These are phyloP conservation scores for Fusarium decemcellulare DNA, from an alignment of 2,329 filamentous ascomycete genomes.

Conservation along the genomic window DNA sequence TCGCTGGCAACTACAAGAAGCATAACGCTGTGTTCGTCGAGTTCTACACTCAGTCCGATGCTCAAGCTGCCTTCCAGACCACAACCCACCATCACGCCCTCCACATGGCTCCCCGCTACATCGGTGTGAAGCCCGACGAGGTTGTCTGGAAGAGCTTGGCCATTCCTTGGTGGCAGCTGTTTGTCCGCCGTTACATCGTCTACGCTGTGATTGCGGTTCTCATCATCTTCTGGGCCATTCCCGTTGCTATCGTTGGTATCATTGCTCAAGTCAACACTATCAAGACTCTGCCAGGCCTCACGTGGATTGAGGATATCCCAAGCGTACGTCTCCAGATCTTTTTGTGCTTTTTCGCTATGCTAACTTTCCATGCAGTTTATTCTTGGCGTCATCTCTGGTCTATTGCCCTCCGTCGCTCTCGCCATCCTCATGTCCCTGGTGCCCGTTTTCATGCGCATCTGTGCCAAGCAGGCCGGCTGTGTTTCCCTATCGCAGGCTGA, in stretches of 20 bases:
- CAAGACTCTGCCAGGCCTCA: constrained; percentile 75
- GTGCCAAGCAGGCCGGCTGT: constrained; percentile 84
- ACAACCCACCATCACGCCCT: constrained; percentile 85
- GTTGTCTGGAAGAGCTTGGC: constrained; percentile 88
- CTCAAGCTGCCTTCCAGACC: constrained; percentile 87
- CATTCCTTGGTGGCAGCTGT: constrained; percentile 79
- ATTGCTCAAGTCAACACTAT: constrained; percentile 88
- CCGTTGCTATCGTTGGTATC: constrained; percentile 83
- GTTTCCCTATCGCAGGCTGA: constrained; percentile 86
- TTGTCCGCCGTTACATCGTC: constrained; percentile 76
- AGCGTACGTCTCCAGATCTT: constrained; percentile 34
- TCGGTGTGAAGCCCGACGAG: constrained; percentile 84
- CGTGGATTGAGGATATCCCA: constrained; percentile 82
- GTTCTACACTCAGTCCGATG: constrained; percentile 85
- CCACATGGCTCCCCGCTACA: constrained; percentile 88
- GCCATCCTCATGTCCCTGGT: constrained; percentile 88
- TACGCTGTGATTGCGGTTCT: constrained; percentile 77
- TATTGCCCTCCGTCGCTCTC: constrained; percentile 84
- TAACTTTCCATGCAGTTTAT: constrained; percentile 58
- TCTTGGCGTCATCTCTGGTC: constrained; percentile 84
- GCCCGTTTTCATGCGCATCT: constrained; percentile 74
- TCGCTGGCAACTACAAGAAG: constrained; percentile 73
- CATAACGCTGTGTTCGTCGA: constrained; percentile 91
- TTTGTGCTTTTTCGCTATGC: not conserved
- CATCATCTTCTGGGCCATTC: constrained; percentile 88